Conservation (phyloP, 192 early-diverging fungal genomes). For the Phlyctochytrium arcticum region DNA sequence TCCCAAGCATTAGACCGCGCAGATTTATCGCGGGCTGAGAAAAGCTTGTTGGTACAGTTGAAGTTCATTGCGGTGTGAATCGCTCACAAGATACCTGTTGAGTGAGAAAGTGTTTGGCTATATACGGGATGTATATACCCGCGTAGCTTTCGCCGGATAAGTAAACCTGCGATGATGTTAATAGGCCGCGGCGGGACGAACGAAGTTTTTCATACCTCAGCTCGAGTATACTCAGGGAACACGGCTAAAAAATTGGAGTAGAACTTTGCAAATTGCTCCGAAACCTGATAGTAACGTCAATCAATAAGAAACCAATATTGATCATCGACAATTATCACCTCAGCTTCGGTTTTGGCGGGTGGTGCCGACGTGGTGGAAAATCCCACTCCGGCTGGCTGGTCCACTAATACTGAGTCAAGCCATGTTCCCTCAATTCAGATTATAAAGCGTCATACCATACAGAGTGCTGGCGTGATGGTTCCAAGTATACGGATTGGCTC, state of each 20-base stretch:
- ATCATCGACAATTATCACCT: no score
- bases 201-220: slow-evolving; percentile 24
- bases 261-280: slow-evolving; percentile 47
- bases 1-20: slow-evolving; percentile 60
- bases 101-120: slow-evolving; percentile 35
- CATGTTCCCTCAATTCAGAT: background rate
- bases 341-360: no score
- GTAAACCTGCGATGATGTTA: slow-evolving; percentile 56
- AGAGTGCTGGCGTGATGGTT: slow-evolving; percentile 28
- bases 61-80: no score
- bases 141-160: slow-evolving; percentile 74
- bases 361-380: slow-evolving; percentile 32
- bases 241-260: slow-evolving; percentile 50
- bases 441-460: slow-evolving; percentile 23
- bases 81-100: background rate
- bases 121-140: slow-evolving; percentile 67
- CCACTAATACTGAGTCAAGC: slow-evolving; percentile 26
- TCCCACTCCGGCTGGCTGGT: slow-evolving; percentile 68
- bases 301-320: no score
- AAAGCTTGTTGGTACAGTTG: no score
- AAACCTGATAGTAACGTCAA: no score
- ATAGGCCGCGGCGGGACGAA: no score
- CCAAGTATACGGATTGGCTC: slow-evolving; percentile 39
- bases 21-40: slow-evolving; percentile 32
- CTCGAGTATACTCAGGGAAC: slow-evolving; percentile 44